phyloP scores from a whole-genome alignment of 2,329 filamentous ascomycete species.

The Xylariaceae sp. region DNA sequence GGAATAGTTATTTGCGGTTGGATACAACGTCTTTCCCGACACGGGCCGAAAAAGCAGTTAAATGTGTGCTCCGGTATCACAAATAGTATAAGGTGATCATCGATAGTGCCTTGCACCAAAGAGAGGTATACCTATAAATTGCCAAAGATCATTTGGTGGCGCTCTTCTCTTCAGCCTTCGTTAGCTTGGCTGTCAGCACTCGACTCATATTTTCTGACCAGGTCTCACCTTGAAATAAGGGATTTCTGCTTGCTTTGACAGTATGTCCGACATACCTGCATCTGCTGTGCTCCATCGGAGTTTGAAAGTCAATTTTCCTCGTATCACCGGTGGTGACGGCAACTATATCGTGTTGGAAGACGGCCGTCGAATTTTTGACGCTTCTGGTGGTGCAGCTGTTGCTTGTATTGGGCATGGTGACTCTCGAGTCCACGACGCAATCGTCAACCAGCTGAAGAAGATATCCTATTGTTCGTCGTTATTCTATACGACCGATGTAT shows the following conservation, averaged over 20 bases:
- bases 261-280: conserved; percentile 6
- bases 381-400: conserved; percentile 43
- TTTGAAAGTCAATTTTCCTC: conserved; percentile 31
- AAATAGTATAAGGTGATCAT: no score
- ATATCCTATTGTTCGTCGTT: conserved; percentile 41
- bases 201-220: neutral
- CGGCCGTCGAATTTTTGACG: conserved; percentile 41
- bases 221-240: neutral
- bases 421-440: conserved; percentile 37
- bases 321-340: conserved; percentile 33
- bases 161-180: no score
- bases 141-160: no score
- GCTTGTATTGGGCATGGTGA: conserved; percentile 44
- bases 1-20: no score
- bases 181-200: no score
- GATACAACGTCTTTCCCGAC: no score
- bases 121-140: no score
- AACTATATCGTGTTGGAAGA: conserved; percentile 38
- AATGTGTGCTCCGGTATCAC: no score
- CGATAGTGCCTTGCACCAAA: no score
- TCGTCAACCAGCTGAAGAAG: conserved; percentile 36
- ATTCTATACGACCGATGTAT: conserved; percentile 23
- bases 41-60: no score
- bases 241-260: neutral
- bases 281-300: conserved; percentile 39